Evolutionary conservation across 345 rosid genomes (phyloP), one percentile per base, ranked within the genome.

Genomic region (Passiflora organensis): DNA sequence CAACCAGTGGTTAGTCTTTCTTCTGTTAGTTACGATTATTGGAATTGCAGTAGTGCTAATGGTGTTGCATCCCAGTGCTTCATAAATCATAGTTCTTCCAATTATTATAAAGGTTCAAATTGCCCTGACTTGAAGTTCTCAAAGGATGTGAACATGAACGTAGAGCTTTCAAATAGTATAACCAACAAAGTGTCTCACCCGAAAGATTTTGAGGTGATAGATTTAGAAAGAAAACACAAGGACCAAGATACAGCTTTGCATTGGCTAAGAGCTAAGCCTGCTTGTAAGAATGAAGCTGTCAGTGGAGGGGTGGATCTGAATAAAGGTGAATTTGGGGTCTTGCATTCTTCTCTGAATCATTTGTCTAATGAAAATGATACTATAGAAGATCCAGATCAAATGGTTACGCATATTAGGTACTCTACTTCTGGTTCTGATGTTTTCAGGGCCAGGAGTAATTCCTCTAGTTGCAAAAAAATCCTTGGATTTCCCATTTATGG

Each of bases 181-280:
- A 55, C 67, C 28, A 72, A 51, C 63, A 74, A 62, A 62, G 68
- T 60, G 48, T 68, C 59, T 49, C 47, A 28, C 10, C 70, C 44
- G 32, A 63, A 5, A 58, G 68, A 64, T 66, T 36, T 62, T 51
- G 80, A 70, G 68, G 68, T 60, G 50, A 50, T 62, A 60, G 83
- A 70, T 68, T 63, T 72, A 47, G 84, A 68, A 59, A 86, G 74
- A 62, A 78, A 38, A 32, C 72, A 70, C 12, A 79, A 72, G 58
- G 81, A 78, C 54, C 56, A 42, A 58, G 46, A 68, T 28, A 59
- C 62, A 15, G 65, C 74, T 51, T 71, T 86, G 64, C 84, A 95
- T 57, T 86, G 96, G 95, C 73, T 88, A 44, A 79, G 71, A 70
- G 69, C 78, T 37, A 81, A 72, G 60, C 66, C 70, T 22, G 61